Conservation (phyloP, 129 eudicot genomes). For the Lactuca saligna region DNA sequence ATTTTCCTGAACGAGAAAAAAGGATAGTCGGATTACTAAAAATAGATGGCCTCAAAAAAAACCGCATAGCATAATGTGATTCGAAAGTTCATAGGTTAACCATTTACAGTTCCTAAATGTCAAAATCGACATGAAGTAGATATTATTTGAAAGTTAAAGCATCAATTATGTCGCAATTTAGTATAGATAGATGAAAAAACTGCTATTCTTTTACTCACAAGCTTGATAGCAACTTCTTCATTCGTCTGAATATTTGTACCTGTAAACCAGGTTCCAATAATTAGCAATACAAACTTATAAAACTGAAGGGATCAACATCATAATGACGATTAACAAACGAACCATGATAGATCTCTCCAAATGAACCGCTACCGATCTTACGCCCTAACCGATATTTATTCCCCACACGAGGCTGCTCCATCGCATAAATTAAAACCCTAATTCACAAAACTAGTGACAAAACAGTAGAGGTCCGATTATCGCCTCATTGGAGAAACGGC, state of each 20-base stretch:
- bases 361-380: slow-evolving; percentile 93
- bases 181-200: not conserved
- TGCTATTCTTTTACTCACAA: slow-evolving; percentile 50
- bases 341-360: slow-evolving; percentile 99
- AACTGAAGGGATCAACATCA: not conserved
- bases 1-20: slow-evolving; percentile 67
- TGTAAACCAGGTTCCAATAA: slow-evolving; percentile 22
- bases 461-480: slow-evolving; percentile 10
- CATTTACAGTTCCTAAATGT: not conserved
- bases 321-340: slow-evolving; percentile 16
- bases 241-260: slow-evolving; percentile 96
- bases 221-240: slow-evolving; percentile 97
- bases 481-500: slow-evolving; percentile 19
- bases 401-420: slow-evolving; percentile 99
- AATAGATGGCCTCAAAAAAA: slow-evolving; percentile 8
- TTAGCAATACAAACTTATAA: slow-evolving; percentile 5
- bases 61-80: not conserved
- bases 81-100: not conserved
- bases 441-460: slow-evolving; percentile 10
- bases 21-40: not conserved
- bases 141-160: slow-evolving; percentile 1
- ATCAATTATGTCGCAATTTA: not conserved
- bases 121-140: not conserved
- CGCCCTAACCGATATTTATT: slow-evolving; percentile 91
- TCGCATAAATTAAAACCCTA: slow-evolving; percentile 35